phyloP scores from a whole-genome alignment of 2,329 filamentous ascomycete species.

The Phaeosphaeria sp. region DNA sequence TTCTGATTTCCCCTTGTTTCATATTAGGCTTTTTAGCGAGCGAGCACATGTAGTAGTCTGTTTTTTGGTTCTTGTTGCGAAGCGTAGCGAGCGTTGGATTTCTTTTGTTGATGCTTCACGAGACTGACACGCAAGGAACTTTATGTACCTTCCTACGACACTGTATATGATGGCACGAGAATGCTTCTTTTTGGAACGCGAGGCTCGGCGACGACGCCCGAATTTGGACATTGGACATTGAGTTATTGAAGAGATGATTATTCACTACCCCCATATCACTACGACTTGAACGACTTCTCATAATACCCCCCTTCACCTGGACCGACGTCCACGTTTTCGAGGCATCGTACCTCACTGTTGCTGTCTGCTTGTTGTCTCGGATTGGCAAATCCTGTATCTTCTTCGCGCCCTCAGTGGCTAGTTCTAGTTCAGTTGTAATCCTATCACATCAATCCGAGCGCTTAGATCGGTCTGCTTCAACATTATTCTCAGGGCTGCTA shows the following conservation, averaged over 20 bases:
- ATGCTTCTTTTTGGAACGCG: not conserved
- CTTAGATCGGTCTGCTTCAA: not conserved
- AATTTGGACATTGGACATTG: constrained; percentile 5
- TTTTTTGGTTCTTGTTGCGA: constrained; percentile 29
- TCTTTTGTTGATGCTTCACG: constrained; percentile 34
- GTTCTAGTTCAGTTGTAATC: not conserved
- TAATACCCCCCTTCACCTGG: constrained; percentile 16
- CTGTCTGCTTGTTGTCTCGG: not conserved
- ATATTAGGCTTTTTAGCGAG: constrained; percentile 29
- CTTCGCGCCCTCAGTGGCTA: constrained; percentile 15
- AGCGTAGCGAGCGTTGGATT: constrained; percentile 44
- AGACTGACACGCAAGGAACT: constrained; percentile 16
- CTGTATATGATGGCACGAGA: constrained; percentile 22
- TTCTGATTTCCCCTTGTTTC: constrained; percentile 21
- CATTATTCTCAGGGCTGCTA: not conserved
- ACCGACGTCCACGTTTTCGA: constrained; percentile 10
- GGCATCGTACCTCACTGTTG: constrained; percentile 9
- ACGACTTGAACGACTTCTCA: constrained; percentile 6
- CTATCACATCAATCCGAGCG: not conserved
- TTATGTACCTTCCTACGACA: constrained; percentile 30
- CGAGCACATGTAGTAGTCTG: constrained; percentile 35
- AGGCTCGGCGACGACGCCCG: not conserved
- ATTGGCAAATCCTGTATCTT: constrained; percentile 9
- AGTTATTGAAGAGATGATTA: constrained; percentile 22
- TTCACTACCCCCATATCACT: constrained; percentile 1